Base-by-base conservation (phyloP, 352 stramenopile genomes). In the Phytopythium cucurbitacearum region DNA sequence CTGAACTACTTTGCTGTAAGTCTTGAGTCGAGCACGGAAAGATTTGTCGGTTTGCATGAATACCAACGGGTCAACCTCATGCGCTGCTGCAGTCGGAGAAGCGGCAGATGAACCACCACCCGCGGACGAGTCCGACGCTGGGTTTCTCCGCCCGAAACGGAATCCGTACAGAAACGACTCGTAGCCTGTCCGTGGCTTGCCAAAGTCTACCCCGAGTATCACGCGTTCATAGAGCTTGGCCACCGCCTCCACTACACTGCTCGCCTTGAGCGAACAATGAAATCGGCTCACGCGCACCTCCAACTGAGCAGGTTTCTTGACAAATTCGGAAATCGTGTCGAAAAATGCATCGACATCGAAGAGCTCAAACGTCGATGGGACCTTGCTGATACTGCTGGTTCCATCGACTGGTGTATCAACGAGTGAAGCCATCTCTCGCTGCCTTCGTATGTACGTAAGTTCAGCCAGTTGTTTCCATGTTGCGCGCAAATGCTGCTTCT, bases 151-250 rank as follows among this genome's bases (percentile, higher is more conserved):
- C 8, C 82, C 82, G 38, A 92, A 78, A 12, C 80, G 79, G 54
- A 92, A 84, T 5, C 80, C 80, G 40, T 89, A 91, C 21, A 89
- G 63, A 48, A 86, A 79, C 7, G 53, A 57, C 5, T 88, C 70
- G 5, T 67, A 60, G 15, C 69, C 67, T 11, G 65, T 62, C 5
- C 71, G 73, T 15, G 77, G 77, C 44, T 84, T 85, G 37, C 60
- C 71, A 39, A 80, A 85, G 57, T 88, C 76, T 1, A 87, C 76
- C 4, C 78, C 80, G 0, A 88, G 55, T 5, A 88, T 59, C 0
- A 88, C 41, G 4, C 80, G 78, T 42, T 89, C 80, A 48, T 83
- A 88, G 21, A 83, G 48, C 41, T 87, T 85, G 0, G 75, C 67
- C 7, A 87, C 57, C 0, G 76, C 73, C 41, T 89, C 75, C 11